Conservation (phyloP, 2,329 filamentous ascomycete species). For the Nemania sp. region DNA sequence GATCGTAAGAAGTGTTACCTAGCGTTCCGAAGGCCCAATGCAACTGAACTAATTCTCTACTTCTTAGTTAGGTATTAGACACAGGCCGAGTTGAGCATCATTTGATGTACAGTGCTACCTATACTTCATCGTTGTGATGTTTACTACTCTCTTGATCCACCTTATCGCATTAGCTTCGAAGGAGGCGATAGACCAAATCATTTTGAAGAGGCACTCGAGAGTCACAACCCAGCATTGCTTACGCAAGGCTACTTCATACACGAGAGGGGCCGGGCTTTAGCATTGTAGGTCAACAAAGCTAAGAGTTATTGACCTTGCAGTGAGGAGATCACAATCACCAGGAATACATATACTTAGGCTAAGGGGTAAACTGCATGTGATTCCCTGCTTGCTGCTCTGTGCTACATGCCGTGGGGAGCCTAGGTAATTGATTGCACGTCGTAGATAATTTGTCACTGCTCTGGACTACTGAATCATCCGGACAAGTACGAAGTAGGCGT, state of each 20-base stretch:
- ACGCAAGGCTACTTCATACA: background rate
- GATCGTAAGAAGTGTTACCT: background rate
- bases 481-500: background rate
- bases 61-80: background rate
- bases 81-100: background rate
- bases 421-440: too few relatives aligned
- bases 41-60: background rate
- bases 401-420: background rate
- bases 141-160: slow-evolving; percentile 6
- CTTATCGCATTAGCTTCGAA: background rate
- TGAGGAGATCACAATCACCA: background rate
- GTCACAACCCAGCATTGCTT: background rate
- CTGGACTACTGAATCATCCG: too few relatives aligned
- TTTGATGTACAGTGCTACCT: too few relatives aligned
- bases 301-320: too few relatives aligned
- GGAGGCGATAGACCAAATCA: background rate
- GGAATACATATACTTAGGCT: background rate
- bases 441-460: too few relatives aligned
- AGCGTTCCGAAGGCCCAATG: background rate
- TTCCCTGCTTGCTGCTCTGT: background rate
- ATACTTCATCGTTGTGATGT: too few relatives aligned
- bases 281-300: too few relatives aligned
- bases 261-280: background rate
- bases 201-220: background rate
- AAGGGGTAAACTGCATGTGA: background rate